phyloP scores from a whole-genome alignment of 495 filamentous ascomycete species.

The Tuber calosporum region DNA sequence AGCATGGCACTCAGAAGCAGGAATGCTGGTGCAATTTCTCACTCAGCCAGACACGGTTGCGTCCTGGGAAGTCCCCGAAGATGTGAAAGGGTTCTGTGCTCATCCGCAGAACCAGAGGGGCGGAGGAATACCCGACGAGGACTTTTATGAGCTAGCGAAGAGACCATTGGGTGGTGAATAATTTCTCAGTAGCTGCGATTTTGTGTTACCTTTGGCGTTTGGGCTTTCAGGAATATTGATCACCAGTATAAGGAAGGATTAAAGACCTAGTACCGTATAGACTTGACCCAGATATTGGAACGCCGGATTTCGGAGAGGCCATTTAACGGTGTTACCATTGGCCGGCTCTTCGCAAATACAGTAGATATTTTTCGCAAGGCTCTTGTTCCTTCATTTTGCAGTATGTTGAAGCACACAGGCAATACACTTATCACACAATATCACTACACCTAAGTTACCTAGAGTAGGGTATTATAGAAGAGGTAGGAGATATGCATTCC shows the following conservation, averaged over 20 bases:
- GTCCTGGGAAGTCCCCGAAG: conserved; percentile 46
- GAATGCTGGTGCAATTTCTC: conserved; percentile 56
- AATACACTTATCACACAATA: not conserved
- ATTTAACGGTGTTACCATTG: not conserved
- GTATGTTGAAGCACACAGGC: not conserved
- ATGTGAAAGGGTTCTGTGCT: conserved; percentile 45
- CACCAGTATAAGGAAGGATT: not conserved
- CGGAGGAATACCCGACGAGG: conserved; percentile 47
- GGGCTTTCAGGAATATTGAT: not conserved
- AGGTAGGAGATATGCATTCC: not conserved
- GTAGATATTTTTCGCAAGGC: not conserved
- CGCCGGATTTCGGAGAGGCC: not conserved
- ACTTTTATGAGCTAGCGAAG: conserved; percentile 31
- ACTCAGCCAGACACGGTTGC: conserved; percentile 46
- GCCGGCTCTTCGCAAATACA: not conserved
- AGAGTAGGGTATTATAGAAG: not conserved
- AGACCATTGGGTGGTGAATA: not conserved
- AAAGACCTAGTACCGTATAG: not conserved
- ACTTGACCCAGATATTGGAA: not conserved
- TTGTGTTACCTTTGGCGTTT: not conserved
- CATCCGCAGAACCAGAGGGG: conserved; percentile 46
- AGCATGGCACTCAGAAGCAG: conserved; percentile 55
- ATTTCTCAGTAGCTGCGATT: not conserved
- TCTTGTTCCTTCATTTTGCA: not conserved
- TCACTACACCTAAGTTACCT: not conserved